A percentile compares a stretch with the other conserved stretches of the same genome.
Conservation (phyloP, 2,329 filamentous ascomycete genomes). For the Anisogramma anomala region DNA sequence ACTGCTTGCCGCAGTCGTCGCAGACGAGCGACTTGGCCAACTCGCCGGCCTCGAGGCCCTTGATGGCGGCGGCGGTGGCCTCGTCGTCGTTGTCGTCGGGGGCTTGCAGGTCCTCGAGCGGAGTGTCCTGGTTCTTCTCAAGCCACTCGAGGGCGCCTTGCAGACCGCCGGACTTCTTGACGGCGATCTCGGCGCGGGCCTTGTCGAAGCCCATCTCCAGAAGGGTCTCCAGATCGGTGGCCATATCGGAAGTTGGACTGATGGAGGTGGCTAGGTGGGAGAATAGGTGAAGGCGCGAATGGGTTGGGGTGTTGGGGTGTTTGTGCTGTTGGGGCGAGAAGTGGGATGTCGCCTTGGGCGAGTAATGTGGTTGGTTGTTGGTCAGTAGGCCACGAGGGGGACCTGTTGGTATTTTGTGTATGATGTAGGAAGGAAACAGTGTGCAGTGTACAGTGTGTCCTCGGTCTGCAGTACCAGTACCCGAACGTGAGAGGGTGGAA, state of each 20-base stretch:
- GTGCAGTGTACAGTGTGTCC: no score
- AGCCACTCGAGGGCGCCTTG: conserved; percentile 91
- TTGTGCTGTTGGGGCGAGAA: no score
- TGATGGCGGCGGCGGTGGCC: conserved; percentile 25
- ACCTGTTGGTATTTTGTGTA: no score
- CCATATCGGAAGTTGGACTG: conserved; percentile 29
- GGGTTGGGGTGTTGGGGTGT: no score
- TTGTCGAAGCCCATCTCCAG: conserved; percentile 73
- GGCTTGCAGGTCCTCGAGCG: conserved; percentile 65
- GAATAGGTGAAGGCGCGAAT: no score
- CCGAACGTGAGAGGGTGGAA: no score
- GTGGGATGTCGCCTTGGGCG: no score
- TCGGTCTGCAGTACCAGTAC: no score
- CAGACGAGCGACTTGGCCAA: conserved; percentile 74
- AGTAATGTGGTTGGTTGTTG: no score
- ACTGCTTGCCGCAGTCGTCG: conserved; percentile 89
- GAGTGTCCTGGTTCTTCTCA: conserved; percentile 79
- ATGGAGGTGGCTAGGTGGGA: conserved; percentile 1
- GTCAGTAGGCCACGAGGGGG: no score
- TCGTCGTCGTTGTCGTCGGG: conserved; percentile 32
- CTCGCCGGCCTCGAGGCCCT: conserved; percentile 53
- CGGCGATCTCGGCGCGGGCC: conserved; percentile 67
- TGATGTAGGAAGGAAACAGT: no score
- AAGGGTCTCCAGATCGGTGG: conserved; percentile 49
- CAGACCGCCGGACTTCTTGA: conserved; percentile 72